Evolutionary conservation across 192 early-diverging fungal species (phyloP).

Genomic region (Phycomyces blakesleeanus): DNA sequence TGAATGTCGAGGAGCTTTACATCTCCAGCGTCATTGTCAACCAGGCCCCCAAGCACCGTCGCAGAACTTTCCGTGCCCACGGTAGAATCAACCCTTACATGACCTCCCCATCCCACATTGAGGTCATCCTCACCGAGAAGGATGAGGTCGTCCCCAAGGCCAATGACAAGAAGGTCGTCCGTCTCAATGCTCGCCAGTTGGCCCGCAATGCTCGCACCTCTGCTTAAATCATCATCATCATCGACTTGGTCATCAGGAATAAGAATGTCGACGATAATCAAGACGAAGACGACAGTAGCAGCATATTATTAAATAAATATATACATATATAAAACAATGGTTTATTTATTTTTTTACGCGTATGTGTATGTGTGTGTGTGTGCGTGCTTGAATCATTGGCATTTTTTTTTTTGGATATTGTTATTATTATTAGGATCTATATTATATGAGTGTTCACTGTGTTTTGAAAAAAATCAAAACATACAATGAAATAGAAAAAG

Average conservation of each 20-base stretch:
- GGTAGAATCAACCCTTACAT: slow-evolving; percentile 91
- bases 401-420: slow-evolving; percentile 10
- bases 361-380: no score
- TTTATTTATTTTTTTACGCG: no score
- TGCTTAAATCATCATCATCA: no score
- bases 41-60: slow-evolving; percentile 92
- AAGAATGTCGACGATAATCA: no score
- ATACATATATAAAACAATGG: no score
- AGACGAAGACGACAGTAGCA: no score
- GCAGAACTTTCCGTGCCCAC: slow-evolving; percentile 95
- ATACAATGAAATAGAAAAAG: no score
- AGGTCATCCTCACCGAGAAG: slow-evolving; percentile 87
- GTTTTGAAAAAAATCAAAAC: no score
- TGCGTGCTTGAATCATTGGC: no score
- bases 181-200: slow-evolving; percentile 47
- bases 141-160: slow-evolving; percentile 71
- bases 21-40: slow-evolving; percentile 95
- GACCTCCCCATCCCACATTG: slow-evolving; percentile 90
- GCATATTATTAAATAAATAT: no score
- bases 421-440: not conserved
- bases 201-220: slow-evolving; percentile 45
- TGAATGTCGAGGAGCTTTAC: slow-evolving; percentile 80
- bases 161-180: slow-evolving; percentile 52
- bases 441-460: no score
- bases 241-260: no score